phyloP scores from a whole-genome alignment of 2,329 filamentous ascomycete species.

The Botrytis galanthina region DNA sequence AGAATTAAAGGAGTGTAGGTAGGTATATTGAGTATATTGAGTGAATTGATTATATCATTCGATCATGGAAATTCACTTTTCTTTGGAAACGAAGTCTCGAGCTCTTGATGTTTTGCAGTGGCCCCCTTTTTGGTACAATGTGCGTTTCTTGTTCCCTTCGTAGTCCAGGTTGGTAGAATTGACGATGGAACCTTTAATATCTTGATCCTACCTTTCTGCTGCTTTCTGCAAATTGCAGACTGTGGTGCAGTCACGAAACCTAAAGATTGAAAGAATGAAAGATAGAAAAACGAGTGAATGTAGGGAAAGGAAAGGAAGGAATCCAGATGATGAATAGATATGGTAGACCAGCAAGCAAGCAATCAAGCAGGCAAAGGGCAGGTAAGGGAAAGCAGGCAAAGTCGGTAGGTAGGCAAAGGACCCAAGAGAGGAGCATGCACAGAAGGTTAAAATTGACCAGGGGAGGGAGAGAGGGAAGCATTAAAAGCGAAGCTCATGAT shows the following conservation, averaged over 20 bases:
- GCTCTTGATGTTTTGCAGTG: neutral
- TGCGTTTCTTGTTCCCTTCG: neutral
- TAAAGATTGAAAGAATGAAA: slow-evolving; percentile 8
- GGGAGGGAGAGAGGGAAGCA: neutral
- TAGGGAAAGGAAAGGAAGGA: neutral
- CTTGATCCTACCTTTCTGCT: slow-evolving; percentile 12
- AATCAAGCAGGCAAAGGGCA: neutral
- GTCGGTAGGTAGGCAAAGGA: neutral
- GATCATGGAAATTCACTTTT: slow-evolving; percentile 11
- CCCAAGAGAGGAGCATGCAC: slow-evolving; percentile 11
- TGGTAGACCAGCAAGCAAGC: neutral
- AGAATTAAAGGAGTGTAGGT: slow-evolving; percentile 4
- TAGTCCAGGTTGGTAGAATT: neutral
- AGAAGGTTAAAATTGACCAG: slow-evolving; percentile 3
- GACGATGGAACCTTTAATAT: neutral
- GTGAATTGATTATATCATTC: slow-evolving; percentile 9
- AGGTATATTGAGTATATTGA: neutral
- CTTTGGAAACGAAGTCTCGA: too few species aligned
- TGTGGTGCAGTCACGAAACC: slow-evolving; percentile 16
- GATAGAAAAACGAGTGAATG: neutral
- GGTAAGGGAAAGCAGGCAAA: neutral
- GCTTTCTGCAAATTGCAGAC: slow-evolving; percentile 19
- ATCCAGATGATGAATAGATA: slow-evolving; percentile 7
- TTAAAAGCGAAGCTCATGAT: neutral
- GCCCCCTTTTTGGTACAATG: neutral